These are phyloP conservation scores for Neolentinus lepideus DNA, from an alignment of 1,284 basidiomycete genomes.

Conservation along the genomic window DNA sequence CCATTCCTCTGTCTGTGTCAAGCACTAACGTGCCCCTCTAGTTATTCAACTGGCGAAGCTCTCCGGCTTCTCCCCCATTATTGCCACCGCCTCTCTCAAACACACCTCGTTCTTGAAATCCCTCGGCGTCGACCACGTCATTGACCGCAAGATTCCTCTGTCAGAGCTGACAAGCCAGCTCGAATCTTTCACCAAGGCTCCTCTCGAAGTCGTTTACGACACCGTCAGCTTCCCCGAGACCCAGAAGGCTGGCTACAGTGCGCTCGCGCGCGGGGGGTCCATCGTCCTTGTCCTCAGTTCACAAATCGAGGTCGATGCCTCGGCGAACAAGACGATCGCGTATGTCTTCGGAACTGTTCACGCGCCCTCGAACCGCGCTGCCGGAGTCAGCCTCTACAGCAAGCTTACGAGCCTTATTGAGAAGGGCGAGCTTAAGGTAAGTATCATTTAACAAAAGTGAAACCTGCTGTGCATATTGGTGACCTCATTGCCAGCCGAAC, in stretches of 20 bases:
- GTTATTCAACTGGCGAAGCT: constrained; percentile 1
- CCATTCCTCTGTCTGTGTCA: too few relatives aligned
- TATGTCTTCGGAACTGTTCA: constrained; percentile 5
- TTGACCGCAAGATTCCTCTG: constrained; percentile 31
- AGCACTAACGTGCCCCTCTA: too few relatives aligned
- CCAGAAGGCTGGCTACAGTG: constrained; percentile 8
- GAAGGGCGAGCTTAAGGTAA: constrained; percentile 8
- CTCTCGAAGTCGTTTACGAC: constrained; percentile 31
- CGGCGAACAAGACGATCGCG: not conserved
- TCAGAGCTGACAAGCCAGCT: constrained; percentile 15
- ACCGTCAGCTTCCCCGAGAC: constrained; percentile 10
- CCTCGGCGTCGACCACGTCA: constrained; percentile 43
- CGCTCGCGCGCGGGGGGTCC: constrained; percentile 12
- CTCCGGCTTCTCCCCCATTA: constrained; percentile 25
- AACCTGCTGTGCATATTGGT: not conserved
- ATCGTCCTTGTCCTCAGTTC: constrained; percentile 5
- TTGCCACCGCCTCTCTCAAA: constrained; percentile 38
- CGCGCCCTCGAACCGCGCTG: not conserved
- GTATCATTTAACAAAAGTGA: not conserved
- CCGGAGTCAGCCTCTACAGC: constrained; percentile 6
- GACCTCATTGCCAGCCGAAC: constrained; percentile 13
- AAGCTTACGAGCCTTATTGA: constrained; percentile 7
- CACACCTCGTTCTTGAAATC: constrained; percentile 34
- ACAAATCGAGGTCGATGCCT: not conserved
- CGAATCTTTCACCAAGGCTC: constrained; percentile 3